A percentile compares a stretch with the other conserved stretches of the same genome.
Evolutionary conservation across 2,329 filamentous ascomycete genomes (phyloP).

Genomic region (Epichloe bromicola): DNA sequence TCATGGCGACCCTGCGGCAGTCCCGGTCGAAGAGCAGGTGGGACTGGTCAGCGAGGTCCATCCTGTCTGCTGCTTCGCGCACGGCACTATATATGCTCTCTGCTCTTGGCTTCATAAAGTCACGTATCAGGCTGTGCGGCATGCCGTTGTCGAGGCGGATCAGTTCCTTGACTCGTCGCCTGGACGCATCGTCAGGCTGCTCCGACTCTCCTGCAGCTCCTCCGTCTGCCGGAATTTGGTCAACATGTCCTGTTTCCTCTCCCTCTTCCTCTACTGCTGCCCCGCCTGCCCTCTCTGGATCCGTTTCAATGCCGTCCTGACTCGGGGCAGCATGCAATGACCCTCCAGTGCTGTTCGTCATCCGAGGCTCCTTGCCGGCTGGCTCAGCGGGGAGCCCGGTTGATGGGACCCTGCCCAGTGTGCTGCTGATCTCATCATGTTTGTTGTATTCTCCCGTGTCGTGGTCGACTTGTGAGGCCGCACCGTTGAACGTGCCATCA

Average conservation of each 20-base stretch:
- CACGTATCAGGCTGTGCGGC: slow-evolving; percentile 2
- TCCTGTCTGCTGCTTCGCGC: slow-evolving; percentile 1
- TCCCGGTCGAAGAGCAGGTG: neutral
- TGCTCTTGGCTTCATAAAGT: slow-evolving; percentile 2
- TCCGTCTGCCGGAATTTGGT: neutral
- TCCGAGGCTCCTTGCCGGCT: neutral
- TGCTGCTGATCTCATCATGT: no score
- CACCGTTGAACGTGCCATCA: no score
- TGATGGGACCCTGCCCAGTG: no score
- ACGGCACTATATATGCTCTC: slow-evolving; percentile 1
- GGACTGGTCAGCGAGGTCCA: neutral
- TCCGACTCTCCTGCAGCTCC: no score
- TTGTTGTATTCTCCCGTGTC: no score
- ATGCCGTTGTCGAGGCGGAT: neutral
- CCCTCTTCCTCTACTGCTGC: neutral
- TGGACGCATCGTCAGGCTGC: neutral
- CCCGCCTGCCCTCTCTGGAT: neutral
- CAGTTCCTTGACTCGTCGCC: neutral
- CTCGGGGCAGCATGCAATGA: neutral
- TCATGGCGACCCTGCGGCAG: neutral
- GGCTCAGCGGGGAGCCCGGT: neutral
- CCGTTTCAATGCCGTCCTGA: no score
- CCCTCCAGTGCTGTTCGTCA: neutral
- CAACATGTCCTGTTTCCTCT: neutral
- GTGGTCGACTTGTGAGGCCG: no score